Conservation (phyloP, 164 flowering plant species). For the Kalanchoe fedtschenkoi region DNA sequence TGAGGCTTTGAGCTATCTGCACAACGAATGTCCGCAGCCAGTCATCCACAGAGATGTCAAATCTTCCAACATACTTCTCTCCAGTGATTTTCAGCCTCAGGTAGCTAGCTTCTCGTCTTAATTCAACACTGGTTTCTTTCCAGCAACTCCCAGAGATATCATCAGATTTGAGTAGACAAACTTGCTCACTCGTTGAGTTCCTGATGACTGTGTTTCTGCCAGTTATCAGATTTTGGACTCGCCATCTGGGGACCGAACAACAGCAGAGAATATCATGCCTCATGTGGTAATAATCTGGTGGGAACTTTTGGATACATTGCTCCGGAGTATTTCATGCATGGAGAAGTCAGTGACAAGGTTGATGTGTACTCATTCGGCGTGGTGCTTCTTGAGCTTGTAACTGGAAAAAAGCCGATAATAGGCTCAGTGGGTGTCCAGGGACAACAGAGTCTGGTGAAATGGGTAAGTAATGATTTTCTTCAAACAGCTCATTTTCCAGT, state of each 20-base stretch:
- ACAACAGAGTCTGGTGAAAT: constrained; percentile 23
- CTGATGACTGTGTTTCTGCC: neutral
- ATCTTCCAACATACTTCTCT: constrained; percentile 28
- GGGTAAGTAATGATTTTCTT: constrained; percentile 18
- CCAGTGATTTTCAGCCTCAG: constrained; percentile 6
- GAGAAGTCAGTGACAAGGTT: constrained; percentile 7
- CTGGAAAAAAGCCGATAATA: constrained; percentile 1
- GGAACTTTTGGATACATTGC: constrained; percentile 8
- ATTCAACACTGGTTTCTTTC: no score
- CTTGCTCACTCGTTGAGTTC: neutral
- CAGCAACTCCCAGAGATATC: no score
- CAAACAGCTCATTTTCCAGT: neutral
- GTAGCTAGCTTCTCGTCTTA: neutral
- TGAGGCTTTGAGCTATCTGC: constrained; percentile 25
- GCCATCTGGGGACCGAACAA: neutral
- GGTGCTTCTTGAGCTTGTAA: constrained; percentile 2
- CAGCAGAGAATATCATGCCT: neutral
- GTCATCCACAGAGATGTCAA: constrained; percentile 33
- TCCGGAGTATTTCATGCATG: constrained; percentile 7
- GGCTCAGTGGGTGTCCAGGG: constrained; percentile 3
- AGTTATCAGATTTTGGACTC: constrained; percentile 5
- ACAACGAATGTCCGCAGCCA: constrained; percentile 16
- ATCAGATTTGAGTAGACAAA: no score
- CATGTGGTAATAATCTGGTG: neutral
- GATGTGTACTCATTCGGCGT: constrained; percentile 4